Evolutionary conservation across 108 stramenopile species (phyloP).

Genomic region (Skeletonema potamos): DNA sequence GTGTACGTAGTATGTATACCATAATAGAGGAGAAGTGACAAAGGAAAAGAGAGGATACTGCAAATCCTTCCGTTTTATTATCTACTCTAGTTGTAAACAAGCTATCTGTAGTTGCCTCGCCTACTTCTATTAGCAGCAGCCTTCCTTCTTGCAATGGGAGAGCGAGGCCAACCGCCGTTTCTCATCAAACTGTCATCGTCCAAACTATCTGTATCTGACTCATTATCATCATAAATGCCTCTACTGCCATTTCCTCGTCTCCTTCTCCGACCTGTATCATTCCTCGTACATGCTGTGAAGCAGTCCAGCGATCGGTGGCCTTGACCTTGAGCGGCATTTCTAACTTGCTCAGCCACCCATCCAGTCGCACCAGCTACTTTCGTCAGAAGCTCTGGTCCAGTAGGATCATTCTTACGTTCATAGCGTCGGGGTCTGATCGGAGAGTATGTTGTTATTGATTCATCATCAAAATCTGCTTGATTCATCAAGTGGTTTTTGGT

Average conservation of each 20-base stretch:
- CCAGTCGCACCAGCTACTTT: slow-evolving; percentile 10
- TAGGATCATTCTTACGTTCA: not conserved
- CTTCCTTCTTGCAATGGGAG: not conserved
- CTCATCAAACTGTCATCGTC: not conserved
- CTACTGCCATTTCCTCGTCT: not conserved
- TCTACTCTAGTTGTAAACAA: no score
- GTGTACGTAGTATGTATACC: no score
- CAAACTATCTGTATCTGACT: not conserved
- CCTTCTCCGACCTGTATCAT: not conserved
- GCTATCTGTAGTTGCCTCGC: no score
- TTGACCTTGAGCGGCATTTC: slow-evolving; percentile 1
- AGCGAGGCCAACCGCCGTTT: not conserved
- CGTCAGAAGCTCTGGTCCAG: not conserved
- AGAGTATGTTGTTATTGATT: slow-evolving; percentile 23
- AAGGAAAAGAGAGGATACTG: no score
- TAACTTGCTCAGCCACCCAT: slow-evolving; percentile 11
- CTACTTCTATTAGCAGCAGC: no score
- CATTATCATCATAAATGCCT: not conserved
- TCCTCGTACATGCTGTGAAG: slow-evolving; percentile 2
- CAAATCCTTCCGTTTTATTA: no score
- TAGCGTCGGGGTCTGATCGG: not conserved
- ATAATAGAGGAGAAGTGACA: no score
- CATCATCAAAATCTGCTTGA: slow-evolving; percentile 40
- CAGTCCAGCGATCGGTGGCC: slow-evolving; percentile 1
- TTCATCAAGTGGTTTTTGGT: slow-evolving; percentile 18